Evolutionary conservation across 2,329 filamentous ascomycete genomes (phyloP).

Genomic region (Stemphylium vesicarium): DNA sequence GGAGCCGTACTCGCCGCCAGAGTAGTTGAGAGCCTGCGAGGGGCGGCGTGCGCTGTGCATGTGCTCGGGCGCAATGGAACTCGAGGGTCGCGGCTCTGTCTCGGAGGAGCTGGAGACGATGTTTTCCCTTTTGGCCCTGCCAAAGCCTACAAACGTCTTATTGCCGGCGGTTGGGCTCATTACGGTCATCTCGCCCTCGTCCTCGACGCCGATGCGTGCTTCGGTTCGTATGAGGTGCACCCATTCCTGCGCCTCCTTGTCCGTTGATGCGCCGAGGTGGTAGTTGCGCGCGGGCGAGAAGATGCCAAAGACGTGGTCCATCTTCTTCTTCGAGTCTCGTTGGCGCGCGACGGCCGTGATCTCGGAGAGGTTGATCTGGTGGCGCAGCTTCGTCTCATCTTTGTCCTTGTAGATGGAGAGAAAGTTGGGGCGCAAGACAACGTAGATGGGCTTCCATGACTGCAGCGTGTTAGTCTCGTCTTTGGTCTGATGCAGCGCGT

Average conservation of each 20-base stretch:
- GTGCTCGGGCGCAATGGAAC: slow-evolving; percentile 33
- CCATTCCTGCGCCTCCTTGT: slow-evolving; percentile 83
- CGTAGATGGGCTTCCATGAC: slow-evolving; percentile 88
- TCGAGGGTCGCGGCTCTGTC: slow-evolving; percentile 45
- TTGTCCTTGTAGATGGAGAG: slow-evolving; percentile 93
- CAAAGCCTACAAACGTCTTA: slow-evolving; percentile 53
- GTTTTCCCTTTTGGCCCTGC: slow-evolving; percentile 35
- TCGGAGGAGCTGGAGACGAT: slow-evolving; percentile 56
- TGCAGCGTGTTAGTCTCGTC: slow-evolving; percentile 50
- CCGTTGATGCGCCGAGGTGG: slow-evolving; percentile 79
- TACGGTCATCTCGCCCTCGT: slow-evolving; percentile 82
- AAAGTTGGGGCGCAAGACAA: slow-evolving; percentile 88
- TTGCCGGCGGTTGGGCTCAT: slow-evolving; percentile 68
- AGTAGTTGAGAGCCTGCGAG: slow-evolving; percentile 69
- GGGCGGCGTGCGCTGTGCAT: slow-evolving; percentile 57
- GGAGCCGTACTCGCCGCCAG: slow-evolving; percentile 72
- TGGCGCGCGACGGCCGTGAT: slow-evolving; percentile 89
- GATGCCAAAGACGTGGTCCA: slow-evolving; percentile 86
- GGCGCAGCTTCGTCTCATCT: slow-evolving; percentile 85
- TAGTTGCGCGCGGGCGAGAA: slow-evolving; percentile 92
- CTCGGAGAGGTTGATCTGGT: slow-evolving; percentile 87
- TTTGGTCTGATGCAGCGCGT: neutral
- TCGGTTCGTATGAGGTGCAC: slow-evolving; percentile 79
- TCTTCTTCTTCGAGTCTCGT: slow-evolving; percentile 86
- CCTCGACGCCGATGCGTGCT: slow-evolving; percentile 78